A percentile compares a stretch with the other conserved stretches of the same genome.
Evolutionary conservation across 2,329 filamentous ascomycete species (phyloP).

Genomic region (Talaromyces marneffei): DNA sequence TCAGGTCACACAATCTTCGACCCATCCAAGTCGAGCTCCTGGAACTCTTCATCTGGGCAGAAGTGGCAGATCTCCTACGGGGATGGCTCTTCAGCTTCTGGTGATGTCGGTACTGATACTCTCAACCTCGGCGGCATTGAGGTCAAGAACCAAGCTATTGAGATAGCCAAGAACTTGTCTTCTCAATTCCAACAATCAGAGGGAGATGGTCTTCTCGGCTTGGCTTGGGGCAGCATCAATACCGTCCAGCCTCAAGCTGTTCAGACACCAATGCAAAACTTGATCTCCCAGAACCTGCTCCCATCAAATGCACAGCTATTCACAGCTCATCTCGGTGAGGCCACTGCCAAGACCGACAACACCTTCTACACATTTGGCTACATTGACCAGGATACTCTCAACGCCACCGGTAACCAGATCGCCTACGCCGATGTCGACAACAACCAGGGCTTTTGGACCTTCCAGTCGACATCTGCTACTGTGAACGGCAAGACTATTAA

Average conservation of each 20-base stretch:
- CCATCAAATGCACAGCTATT: slow-evolving; percentile 53
- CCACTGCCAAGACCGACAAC: slow-evolving; percentile 37
- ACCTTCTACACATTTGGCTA: slow-evolving; percentile 69
- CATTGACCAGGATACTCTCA: slow-evolving; percentile 60
- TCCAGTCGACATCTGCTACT: slow-evolving; percentile 52
- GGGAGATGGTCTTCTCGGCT: slow-evolving; percentile 61
- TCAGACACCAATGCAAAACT: slow-evolving; percentile 62
- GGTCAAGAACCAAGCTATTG: slow-evolving; percentile 58
- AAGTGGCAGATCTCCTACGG: slow-evolving; percentile 65
- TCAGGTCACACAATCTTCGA: slow-evolving; percentile 53
- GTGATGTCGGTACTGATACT: slow-evolving; percentile 58
- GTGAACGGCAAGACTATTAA: slow-evolving; percentile 53
- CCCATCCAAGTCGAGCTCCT: slow-evolving; percentile 56
- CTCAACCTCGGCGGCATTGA: slow-evolving; percentile 57
- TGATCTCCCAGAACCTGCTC: slow-evolving; percentile 56
- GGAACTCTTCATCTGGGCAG: slow-evolving; percentile 43
- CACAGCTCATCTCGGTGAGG: slow-evolving; percentile 57
- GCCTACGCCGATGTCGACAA: slow-evolving; percentile 59
- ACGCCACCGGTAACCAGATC: slow-evolving; percentile 49
- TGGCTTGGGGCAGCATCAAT: slow-evolving; percentile 61
- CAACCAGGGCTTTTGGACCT: slow-evolving; percentile 62
- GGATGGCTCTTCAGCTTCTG: slow-evolving; percentile 61
- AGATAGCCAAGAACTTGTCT: slow-evolving; percentile 58
- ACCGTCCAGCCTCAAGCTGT: slow-evolving; percentile 53
- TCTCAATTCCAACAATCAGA: slow-evolving; percentile 50